Conservation (phyloP, 2,329 filamentous ascomycete species). For the Furcasterigmium furcatum region DNA sequence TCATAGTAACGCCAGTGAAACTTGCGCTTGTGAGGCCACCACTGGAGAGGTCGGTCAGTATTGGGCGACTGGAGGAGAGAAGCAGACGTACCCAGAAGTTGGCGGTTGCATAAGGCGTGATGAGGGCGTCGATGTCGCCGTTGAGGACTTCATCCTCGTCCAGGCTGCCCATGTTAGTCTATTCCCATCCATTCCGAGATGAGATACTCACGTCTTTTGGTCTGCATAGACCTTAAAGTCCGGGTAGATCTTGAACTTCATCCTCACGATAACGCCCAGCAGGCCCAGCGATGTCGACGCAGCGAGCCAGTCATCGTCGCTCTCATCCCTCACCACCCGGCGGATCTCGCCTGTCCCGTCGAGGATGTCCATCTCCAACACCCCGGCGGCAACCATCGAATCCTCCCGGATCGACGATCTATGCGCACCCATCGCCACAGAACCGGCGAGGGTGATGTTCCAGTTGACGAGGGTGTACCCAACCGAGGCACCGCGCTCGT, state of each 20-base stretch:
- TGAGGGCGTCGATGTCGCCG: conserved; percentile 46
- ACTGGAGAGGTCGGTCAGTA: conserved; percentile 27
- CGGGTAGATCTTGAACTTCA: conserved; percentile 46
- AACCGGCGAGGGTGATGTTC: conserved; percentile 49
- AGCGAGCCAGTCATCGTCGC: conserved; percentile 45
- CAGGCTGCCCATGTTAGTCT: conserved; percentile 24
- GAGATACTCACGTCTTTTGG: conserved; percentile 44
- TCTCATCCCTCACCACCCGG: conserved; percentile 35
- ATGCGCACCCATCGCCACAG: conserved; percentile 50
- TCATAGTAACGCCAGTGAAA: conserved; percentile 53
- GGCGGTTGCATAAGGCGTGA: conserved; percentile 46
- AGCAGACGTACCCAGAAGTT: conserved; percentile 41
- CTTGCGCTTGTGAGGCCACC: conserved; percentile 48
- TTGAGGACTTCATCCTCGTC: conserved; percentile 44
- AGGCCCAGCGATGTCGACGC: conserved; percentile 47
- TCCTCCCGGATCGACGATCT: conserved; percentile 43
- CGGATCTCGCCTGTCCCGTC: conserved; percentile 41
- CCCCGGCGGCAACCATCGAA: conserved; percentile 46
- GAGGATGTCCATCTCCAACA: conserved; percentile 44
- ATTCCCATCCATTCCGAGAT: no score
- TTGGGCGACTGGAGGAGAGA: neutral
- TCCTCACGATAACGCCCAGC: conserved; percentile 41
- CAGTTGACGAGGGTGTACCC: conserved; percentile 51
- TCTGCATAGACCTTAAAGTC: conserved; percentile 49
- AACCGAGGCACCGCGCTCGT: conserved; percentile 39